Evolutionary conservation across 371 early-diverging fungal species (phyloP).

Genomic region (Choanephora cucurbitarum): DNA sequence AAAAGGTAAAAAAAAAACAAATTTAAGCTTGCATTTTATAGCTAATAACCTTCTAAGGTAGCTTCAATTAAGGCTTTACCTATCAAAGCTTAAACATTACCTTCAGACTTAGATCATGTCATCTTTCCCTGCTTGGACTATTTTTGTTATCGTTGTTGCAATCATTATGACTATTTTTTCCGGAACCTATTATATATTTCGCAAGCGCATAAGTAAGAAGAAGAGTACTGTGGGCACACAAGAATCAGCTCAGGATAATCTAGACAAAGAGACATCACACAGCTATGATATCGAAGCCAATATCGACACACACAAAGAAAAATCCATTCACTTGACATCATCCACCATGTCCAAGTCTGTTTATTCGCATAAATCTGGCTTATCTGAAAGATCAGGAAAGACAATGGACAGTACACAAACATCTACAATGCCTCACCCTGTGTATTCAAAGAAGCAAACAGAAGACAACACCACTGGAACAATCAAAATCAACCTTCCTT

Average conservation of each 20-base stretch:
- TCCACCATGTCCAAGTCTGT: too few species aligned
- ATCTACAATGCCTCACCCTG: too few species aligned
- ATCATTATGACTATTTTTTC: conserved; percentile 11
- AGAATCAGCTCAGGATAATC: conserved; percentile 1
- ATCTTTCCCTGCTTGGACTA: conserved; percentile 20
- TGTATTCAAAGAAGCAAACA: too few species aligned
- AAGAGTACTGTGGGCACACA: conserved; percentile 14
- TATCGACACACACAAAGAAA: too few species aligned
- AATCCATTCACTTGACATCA: too few species aligned
- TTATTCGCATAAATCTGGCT: too few species aligned
- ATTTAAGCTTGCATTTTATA: neutral
- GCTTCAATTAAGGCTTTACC: too few species aligned
- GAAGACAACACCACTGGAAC: too few species aligned
- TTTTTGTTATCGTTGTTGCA: conserved; percentile 21
- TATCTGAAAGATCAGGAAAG: too few species aligned
- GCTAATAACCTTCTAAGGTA: too few species aligned
- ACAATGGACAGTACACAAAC: too few species aligned
- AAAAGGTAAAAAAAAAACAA: neutral
- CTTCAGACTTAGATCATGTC: neutral
- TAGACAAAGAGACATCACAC: conserved; percentile 6
- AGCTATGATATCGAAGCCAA: neutral
- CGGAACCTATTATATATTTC: conserved; percentile 12
- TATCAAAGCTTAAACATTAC: too few species aligned
- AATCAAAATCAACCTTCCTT: conserved; percentile 6
- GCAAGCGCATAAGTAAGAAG: conserved; percentile 10